A percentile compares a stretch with the other conserved stretches of the same genome.
phyloP scores from a whole-genome alignment of 805 yeast species.

The Yueomyces sinensis region DNA sequence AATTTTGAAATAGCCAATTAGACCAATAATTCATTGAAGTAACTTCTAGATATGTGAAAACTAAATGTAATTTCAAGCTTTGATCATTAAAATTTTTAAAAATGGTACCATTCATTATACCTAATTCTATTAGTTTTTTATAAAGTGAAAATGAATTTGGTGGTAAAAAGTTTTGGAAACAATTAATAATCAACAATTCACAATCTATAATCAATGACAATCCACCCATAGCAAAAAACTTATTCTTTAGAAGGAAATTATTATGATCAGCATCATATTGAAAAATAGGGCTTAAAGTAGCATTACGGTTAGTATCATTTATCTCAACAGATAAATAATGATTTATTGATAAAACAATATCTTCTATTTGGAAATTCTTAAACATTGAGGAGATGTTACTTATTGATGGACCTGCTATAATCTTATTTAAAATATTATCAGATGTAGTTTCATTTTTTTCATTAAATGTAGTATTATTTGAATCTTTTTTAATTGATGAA shows the following conservation, averaged over 20 bases:
- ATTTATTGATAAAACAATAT: slow-evolving; percentile 8
- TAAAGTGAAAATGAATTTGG: slow-evolving; percentile 1
- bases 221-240: slow-evolving; percentile 17
- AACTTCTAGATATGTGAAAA: slow-evolving; percentile 12
- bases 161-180: slow-evolving; percentile 7
- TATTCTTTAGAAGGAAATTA: slow-evolving; percentile 9
- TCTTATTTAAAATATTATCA: neutral
- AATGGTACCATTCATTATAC: slow-evolving; percentile 11
- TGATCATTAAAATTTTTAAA: slow-evolving; percentile 6
- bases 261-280: slow-evolving; percentile 12
- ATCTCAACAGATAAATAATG: slow-evolving; percentile 1
- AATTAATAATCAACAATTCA: slow-evolving; percentile 1
- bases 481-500: neutral
- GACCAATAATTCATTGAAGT: slow-evolving; percentile 16
- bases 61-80: slow-evolving; percentile 9
- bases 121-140: slow-evolving; percentile 12
- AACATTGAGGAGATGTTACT: slow-evolving; percentile 5
- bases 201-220: slow-evolving; percentile 7
- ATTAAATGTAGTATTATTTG: neutral
- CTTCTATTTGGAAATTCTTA: slow-evolving; percentile 4
- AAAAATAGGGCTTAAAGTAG: slow-evolving; percentile 5
- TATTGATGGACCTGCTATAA: slow-evolving; percentile 1
- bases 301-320: slow-evolving; percentile 1
- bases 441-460: neutral
- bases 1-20: slow-evolving; percentile 14